Evolutionary conservation across 1,284 basidiomycete genomes (phyloP).

Genomic region (Moniliophthora roreri): DNA sequence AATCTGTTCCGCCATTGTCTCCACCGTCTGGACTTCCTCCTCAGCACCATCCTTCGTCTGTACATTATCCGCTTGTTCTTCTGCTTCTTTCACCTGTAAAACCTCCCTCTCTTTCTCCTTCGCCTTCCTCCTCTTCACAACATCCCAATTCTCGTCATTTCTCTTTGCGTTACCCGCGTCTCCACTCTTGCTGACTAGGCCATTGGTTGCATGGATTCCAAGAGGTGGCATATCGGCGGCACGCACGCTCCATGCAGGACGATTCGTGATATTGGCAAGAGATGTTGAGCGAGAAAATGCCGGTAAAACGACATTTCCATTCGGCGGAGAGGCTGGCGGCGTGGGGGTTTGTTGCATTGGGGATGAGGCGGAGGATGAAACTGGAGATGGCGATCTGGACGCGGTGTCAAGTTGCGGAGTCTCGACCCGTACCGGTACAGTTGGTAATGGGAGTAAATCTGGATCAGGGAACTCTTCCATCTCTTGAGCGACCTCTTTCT

Average conservation of each 20-base stretch:
- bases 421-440: not conserved
- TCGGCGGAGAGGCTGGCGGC: slow-evolving; percentile 12
- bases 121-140: not conserved
- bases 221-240: slow-evolving; percentile 22
- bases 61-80: not conserved
- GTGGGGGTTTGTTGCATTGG: slow-evolving; percentile 10
- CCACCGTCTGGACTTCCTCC: not conserved
- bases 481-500: not conserved
- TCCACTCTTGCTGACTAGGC: not conserved
- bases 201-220: slow-evolving; percentile 13
- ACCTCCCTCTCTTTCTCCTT: not conserved
- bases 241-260: slow-evolving; percentile 23
- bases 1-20: not conserved
- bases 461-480: slow-evolving; percentile 13
- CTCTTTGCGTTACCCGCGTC: not conserved
- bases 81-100: not conserved
- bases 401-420: not conserved
- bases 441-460: slow-evolving; percentile 12
- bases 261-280: slow-evolving; percentile 1
- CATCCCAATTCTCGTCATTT: slow-evolving; percentile 2
- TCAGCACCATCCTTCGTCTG: not conserved
- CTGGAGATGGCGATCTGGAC: not conserved
- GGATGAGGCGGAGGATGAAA: not conserved
- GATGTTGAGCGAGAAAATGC: not conserved
- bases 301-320: not conserved